These are phyloP conservation scores for Stagonosporopsis rhizophila DNA, from an alignment of 2,329 filamentous ascomycete genomes.

Conservation along the genomic window DNA sequence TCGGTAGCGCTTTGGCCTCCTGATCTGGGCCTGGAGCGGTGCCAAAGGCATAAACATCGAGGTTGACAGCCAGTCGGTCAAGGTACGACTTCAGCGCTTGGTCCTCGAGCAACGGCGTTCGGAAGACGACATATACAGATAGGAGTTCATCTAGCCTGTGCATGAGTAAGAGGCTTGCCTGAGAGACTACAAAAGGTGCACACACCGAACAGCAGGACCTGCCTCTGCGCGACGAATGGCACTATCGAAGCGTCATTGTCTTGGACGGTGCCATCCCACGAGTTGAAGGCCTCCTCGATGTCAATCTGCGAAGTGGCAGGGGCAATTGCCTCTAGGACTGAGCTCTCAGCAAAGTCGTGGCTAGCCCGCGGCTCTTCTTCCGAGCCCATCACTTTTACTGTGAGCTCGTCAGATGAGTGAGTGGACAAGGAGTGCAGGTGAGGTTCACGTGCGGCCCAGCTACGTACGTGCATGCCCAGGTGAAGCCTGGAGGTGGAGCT, in stretches of 20 bases:
- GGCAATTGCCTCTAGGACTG: constrained; percentile 49
- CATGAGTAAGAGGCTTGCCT: constrained; percentile 59
- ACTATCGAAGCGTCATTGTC: constrained; percentile 56
- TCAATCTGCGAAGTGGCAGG: constrained; percentile 47
- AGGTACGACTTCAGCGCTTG: constrained; percentile 65
- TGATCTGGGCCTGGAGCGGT: constrained; percentile 54
- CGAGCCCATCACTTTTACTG: constrained; percentile 18
- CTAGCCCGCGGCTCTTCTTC: constrained; percentile 40
- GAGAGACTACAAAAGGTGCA: constrained; percentile 44
- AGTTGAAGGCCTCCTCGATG: constrained; percentile 49
- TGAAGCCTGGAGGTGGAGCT: constrained; percentile 4
- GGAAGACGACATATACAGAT: constrained; percentile 71
- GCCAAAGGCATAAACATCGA: constrained; percentile 70
- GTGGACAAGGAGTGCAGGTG: neutral
- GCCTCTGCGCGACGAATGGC: constrained; percentile 66
- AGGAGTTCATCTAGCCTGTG: constrained; percentile 74
- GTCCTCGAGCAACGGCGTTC: constrained; percentile 67
- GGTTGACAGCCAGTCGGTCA: constrained; percentile 66
- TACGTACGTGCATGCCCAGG: constrained; percentile 31
- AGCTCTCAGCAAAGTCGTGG: constrained; percentile 49
- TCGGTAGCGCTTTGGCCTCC: constrained; percentile 47
- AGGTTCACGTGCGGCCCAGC: too few species aligned
- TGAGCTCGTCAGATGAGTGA: neutral
- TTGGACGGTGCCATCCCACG: constrained; percentile 55
- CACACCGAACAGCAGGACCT: constrained; percentile 76